Conservation (phyloP, 2,329 filamentous ascomycete species). For the Proliferodiscus dingleyae region DNA sequence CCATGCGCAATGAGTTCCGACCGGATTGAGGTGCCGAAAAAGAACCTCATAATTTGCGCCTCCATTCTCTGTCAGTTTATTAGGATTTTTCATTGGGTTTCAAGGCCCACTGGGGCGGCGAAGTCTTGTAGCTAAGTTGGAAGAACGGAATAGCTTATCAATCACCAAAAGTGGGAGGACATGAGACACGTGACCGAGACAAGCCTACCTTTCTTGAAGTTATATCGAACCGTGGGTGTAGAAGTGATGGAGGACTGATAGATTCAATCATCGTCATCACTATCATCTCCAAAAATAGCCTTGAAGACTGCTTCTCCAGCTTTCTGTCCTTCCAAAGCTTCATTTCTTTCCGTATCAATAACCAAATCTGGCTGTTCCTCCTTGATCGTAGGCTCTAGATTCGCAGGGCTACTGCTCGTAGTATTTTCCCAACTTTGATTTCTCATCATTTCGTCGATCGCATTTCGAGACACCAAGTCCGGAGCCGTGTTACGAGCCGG, state of each 20-base stretch:
- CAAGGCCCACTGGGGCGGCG: background rate
- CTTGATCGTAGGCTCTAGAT: slow-evolving; percentile 1
- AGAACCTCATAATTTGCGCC: too few relatives aligned
- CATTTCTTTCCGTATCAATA: slow-evolving; percentile 71
- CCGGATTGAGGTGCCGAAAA: too few relatives aligned
- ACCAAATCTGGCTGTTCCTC: slow-evolving; percentile 25
- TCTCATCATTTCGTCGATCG: slow-evolving; percentile 50
- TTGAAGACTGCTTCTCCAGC: slow-evolving; percentile 80
- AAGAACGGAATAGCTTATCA: background rate
- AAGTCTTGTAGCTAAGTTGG: background rate
- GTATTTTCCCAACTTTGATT: slow-evolving; percentile 23
- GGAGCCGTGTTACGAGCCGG: slow-evolving; percentile 22
- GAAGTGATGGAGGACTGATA: background rate
- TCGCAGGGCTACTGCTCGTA: background rate
- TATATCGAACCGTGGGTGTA: background rate
- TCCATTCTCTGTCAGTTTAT: too few relatives aligned
- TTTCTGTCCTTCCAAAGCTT: slow-evolving; percentile 67
- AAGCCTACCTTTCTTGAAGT: background rate
- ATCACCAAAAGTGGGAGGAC: slow-evolving; percentile 3
- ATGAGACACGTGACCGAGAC: background rate
- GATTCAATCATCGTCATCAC: slow-evolving; percentile 53
- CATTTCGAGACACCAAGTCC: slow-evolving; percentile 48
- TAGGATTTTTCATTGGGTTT: background rate
- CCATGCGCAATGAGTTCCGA: too few relatives aligned
- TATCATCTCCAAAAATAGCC: slow-evolving; percentile 89